These are phyloP conservation scores for Trypanosoma brucei DNA, from an alignment of 208 protist genomes.

Conservation along the genomic window DNA sequence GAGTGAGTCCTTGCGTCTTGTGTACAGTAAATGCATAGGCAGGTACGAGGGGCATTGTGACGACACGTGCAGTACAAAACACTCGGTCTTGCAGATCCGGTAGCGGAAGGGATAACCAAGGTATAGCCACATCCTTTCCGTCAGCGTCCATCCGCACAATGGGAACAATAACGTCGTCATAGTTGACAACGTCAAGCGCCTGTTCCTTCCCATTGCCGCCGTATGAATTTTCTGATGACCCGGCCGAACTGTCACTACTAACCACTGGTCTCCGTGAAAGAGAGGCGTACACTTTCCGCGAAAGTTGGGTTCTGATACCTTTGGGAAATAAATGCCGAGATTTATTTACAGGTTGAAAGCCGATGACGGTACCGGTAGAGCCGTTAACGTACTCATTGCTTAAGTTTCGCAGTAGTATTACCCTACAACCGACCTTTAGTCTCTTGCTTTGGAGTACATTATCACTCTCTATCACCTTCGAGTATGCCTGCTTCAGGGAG, in stretches of 20 bases:
- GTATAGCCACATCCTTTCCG: conserved; percentile 60
- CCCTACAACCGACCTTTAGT: conserved; percentile 80
- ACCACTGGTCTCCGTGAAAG: background rate
- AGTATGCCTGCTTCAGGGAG: conserved; percentile 25
- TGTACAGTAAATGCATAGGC: conserved; percentile 91
- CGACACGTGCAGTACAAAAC: conserved; percentile 36
- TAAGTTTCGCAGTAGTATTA: conserved; percentile 85
- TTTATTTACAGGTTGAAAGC: conserved; percentile 32
- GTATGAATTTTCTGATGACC: background rate
- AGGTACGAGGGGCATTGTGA: conserved; percentile 69
- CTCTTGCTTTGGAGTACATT: conserved; percentile 59
- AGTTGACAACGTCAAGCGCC: background rate
- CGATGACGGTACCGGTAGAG: conserved; percentile 64
- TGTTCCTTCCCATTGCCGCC: background rate
- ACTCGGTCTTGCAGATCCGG: conserved; percentile 15
- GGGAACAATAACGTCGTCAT: conserved; percentile 31
- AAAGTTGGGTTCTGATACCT: conserved; percentile 15
- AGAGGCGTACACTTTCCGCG: conserved; percentile 6
- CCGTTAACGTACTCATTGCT: conserved; percentile 66
- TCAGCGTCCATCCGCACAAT: conserved; percentile 74
- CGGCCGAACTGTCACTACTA: no score
- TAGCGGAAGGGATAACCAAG: conserved; percentile 50
- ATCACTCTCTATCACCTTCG: conserved; percentile 33
- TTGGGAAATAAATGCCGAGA: conserved; percentile 39
- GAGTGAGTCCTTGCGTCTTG: conserved; percentile 84